These are phyloP conservation scores for Hypomontagnella submonticulosa DNA, from an alignment of 495 filamentous ascomycete species.

Conservation along the genomic window DNA sequence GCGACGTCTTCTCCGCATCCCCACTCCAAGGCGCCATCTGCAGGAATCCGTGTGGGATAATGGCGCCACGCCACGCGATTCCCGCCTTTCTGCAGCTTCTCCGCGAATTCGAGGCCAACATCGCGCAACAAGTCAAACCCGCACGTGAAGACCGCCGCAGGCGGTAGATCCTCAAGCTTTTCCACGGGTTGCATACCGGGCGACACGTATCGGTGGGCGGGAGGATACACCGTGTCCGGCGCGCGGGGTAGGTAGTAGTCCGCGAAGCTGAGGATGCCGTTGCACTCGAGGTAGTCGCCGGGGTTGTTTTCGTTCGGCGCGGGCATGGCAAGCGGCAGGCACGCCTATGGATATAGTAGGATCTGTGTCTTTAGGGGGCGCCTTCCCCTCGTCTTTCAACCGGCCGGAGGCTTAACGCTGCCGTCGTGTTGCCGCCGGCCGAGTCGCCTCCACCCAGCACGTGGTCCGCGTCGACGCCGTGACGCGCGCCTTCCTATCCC, in stretches of 20 bases:
- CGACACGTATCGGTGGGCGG: conserved; percentile 36
- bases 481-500: conserved; percentile 20
- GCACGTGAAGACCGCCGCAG: conserved; percentile 48
- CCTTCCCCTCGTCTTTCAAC: conserved; percentile 40
- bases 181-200: conserved; percentile 38
- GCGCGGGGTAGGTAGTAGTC: conserved; percentile 50
- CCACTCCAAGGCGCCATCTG: conserved; percentile 53
- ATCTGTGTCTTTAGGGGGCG: conserved; percentile 45
- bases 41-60: conserved; percentile 50
- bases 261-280: conserved; percentile 54
- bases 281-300: conserved; percentile 50
- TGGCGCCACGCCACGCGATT: conserved; percentile 48
- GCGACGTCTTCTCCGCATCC: conserved; percentile 43
- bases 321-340: conserved; percentile 51
- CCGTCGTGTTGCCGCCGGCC: conserved; percentile 53
- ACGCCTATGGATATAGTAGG: conserved; percentile 52
- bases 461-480: conserved; percentile 43
- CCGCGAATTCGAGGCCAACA: conserved; percentile 52
- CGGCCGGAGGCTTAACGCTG: conserved; percentile 46
- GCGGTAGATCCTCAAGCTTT: conserved; percentile 36
- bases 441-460: conserved; percentile 52
- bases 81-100: conserved; percentile 48
- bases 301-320: conserved; percentile 52
- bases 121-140: conserved; percentile 55
- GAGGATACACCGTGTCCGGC: conserved; percentile 22